phyloP scores from a whole-genome alignment of 2,329 filamentous ascomycete species.

The Cladosporium sp. region DNA sequence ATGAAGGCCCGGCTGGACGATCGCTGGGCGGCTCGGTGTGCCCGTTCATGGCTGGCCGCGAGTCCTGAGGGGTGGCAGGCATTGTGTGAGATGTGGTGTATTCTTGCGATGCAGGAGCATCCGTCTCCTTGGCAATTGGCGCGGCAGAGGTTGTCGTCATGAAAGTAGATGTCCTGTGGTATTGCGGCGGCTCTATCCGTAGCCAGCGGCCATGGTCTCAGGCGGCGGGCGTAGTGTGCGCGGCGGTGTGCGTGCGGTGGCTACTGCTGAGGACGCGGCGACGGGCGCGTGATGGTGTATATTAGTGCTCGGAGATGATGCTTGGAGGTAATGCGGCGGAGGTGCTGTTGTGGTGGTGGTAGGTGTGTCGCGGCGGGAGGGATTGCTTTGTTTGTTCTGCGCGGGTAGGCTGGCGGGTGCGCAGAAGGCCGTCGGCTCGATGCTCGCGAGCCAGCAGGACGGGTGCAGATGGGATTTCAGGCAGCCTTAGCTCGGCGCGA shows the following conservation, averaged over 20 bases:
- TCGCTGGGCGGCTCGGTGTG: neutral
- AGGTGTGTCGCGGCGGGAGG: neutral
- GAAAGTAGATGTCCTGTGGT: conserved; percentile 7
- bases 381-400: conserved; percentile 6
- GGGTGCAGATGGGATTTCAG: neutral
- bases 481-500: neutral
- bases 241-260: conserved; percentile 6
- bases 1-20: neutral
- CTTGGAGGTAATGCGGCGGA: neutral
- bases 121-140: conserved; percentile 3
- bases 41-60: neutral
- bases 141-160: conserved; percentile 2
- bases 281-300: neutral
- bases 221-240: conserved; percentile 13
- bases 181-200: conserved; percentile 8
- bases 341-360: neutral
- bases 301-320: conserved; percentile 1
- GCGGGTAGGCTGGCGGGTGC: neutral
- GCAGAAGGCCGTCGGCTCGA: neutral
- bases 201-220: conserved; percentile 10
- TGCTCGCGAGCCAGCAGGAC: neutral
- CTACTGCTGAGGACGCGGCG: neutral
- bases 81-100: conserved; percentile 2
- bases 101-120: neutral
- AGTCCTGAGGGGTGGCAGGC: neutral